Percentiles rank a stretch among this genome's conserved stretches.
Evolutionary conservation across 768 basidiomycete genomes (phyloP).

Genomic region (Scleroderma citrinum): DNA sequence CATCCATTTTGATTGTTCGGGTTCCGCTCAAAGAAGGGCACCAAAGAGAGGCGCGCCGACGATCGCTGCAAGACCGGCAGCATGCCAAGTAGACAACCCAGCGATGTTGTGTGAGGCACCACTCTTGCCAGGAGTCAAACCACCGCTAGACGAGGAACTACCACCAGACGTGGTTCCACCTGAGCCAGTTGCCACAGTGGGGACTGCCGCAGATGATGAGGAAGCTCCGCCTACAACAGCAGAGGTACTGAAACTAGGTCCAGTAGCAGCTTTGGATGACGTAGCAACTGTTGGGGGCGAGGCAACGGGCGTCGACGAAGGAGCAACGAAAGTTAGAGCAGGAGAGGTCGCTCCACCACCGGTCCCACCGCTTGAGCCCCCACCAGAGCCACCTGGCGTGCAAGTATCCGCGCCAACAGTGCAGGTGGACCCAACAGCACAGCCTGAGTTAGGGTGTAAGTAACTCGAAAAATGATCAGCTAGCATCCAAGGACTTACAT

Average conservation of each 20-base stretch:
- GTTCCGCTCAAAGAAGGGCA: background rate
- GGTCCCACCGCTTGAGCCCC: constrained; percentile 2
- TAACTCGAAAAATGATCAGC: background rate
- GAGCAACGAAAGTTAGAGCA: background rate
- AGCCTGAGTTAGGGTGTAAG: constrained; percentile 13
- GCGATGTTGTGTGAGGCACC: constrained; percentile 9
- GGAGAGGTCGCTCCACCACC: constrained; percentile 2
- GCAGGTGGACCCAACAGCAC: constrained; percentile 11
- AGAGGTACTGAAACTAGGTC: background rate
- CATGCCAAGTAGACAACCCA: background rate
- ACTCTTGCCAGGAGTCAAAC: background rate
- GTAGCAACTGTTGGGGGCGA: background rate
- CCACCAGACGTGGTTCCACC: background rate
- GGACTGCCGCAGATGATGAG: background rate
- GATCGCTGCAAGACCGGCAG: constrained; percentile 4
- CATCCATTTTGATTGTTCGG: background rate
- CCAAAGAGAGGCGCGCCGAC: constrained; percentile 4
- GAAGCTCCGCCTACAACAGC: background rate
- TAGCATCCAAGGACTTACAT: constrained; percentile 11
- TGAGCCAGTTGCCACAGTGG: background rate
- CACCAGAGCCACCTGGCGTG: background rate
- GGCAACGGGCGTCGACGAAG: background rate
- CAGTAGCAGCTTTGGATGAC: background rate
- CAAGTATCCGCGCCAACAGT: constrained; percentile 5
- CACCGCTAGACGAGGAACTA: background rate